A percentile compares a stretch with the other conserved stretches of the same genome.
phyloP scores from a whole-genome alignment of 257 asterid genomes.

The Solanum phureja region DNA sequence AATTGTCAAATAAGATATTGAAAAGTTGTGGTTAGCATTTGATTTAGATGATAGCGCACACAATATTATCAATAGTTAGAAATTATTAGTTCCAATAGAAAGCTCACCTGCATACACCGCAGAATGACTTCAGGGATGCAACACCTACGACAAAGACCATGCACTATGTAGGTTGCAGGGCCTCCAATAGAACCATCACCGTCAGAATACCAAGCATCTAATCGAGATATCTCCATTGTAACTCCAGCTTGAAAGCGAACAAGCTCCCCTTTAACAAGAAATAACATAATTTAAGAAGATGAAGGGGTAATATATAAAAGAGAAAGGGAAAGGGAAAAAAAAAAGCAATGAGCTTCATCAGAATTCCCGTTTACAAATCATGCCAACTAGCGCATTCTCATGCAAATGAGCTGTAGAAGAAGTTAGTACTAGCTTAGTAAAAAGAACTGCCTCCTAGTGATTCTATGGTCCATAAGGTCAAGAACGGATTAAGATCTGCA shows the following conservation, averaged over 20 bases:
- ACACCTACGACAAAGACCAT: slow-evolving; percentile 96
- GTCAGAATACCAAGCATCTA: slow-evolving; percentile 94
- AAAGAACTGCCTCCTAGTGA: not conserved
- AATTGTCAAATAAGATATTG: not conserved
- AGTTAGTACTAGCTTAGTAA: not conserved
- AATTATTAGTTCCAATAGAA: not conserved
- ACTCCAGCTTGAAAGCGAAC: slow-evolving; percentile 83
- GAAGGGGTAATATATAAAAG: not conserved
- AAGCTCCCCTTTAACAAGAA: slow-evolving; percentile 63
- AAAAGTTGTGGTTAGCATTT: not conserved
- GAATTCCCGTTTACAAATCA: not conserved
- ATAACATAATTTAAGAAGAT: not conserved
- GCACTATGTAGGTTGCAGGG: slow-evolving; percentile 78
- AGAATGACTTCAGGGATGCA: slow-evolving; percentile 90
- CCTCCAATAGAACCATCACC: slow-evolving; percentile 62
- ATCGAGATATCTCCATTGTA: slow-evolving; percentile 78
- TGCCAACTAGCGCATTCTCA: not conserved
- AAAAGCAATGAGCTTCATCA: not conserved
- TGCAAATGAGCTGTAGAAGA: not conserved
- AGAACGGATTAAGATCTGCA: not conserved
- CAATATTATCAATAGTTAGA: not conserved
- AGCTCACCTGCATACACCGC: slow-evolving; percentile 86
- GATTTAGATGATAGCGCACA: not conserved
- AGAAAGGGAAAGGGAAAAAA: not conserved
- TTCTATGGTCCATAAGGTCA: not conserved